Conservation (phyloP, 305 asterid species). For the Fraxinus albicans region DNA sequence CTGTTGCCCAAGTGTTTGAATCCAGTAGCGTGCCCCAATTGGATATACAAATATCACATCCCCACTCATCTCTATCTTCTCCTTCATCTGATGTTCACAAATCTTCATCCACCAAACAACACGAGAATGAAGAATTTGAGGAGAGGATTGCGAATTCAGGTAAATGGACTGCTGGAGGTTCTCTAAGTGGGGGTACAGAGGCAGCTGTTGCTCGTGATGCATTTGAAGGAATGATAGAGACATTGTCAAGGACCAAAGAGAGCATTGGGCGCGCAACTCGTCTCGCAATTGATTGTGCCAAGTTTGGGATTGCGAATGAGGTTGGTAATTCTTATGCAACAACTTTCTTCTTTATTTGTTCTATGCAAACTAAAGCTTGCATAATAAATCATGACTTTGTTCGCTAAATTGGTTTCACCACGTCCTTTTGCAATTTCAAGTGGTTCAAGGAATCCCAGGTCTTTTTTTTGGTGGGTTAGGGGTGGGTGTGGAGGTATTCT, state of each 20-base stretch:
- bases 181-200: constrained; percentile 85
- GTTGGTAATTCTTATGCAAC: constrained; percentile 37
- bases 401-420: constrained; percentile 5
- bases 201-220: constrained; percentile 98
- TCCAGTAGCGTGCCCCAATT: constrained; percentile 43
- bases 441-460: background rate
- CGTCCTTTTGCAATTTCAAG: background rate
- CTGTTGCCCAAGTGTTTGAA: constrained; percentile 45
- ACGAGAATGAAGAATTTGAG: constrained; percentile 59
- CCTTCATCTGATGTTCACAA: constrained; percentile 53
- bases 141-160: constrained; percentile 71
- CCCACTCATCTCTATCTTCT: constrained; percentile 30
- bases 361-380: background rate
- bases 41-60: constrained; percentile 43
- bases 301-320: constrained; percentile 87
- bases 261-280: constrained; percentile 97
- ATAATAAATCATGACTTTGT: background rate
- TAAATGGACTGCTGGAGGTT: constrained; percentile 53
- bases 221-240: constrained; percentile 97
- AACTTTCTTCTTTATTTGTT: constrained; percentile 11
- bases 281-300: constrained; percentile 93
- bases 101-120: constrained; percentile 46
- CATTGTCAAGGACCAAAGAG: constrained; percentile 94
- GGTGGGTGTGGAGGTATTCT: background rate
- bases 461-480: background rate